Evolutionary conservation across 2,329 filamentous ascomycete species (phyloP).

Genomic region (Drechslera avenae): DNA sequence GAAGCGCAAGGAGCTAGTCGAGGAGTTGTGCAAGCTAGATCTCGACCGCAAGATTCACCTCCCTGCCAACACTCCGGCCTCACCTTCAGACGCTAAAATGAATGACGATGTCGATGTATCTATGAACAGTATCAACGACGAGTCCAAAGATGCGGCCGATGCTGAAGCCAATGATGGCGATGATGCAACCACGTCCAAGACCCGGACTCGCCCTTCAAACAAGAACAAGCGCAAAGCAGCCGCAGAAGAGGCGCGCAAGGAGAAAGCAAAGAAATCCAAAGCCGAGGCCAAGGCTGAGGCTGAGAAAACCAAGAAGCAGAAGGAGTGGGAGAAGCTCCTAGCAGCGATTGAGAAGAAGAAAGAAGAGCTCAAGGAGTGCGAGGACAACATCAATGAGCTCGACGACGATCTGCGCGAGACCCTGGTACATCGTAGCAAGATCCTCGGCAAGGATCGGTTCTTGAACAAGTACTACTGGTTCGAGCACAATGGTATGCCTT

Average conservation of each 20-base stretch:
- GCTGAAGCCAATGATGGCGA: conserved; percentile 69
- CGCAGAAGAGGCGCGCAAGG: conserved; percentile 61
- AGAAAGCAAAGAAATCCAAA: conserved; percentile 66
- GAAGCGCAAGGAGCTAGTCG: conserved; percentile 68
- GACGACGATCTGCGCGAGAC: conserved; percentile 94
- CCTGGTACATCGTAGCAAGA: conserved; percentile 86
- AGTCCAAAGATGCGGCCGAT: conserved; percentile 66
- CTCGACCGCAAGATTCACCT: conserved; percentile 74
- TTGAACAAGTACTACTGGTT: conserved; percentile 99
- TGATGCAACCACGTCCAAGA: conserved; percentile 62
- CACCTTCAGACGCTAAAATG: conserved; percentile 56
- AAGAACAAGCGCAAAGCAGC: conserved; percentile 80
- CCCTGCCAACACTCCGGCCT: conserved; percentile 72
- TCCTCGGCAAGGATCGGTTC: conserved; percentile 92
- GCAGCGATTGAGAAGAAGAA: conserved; percentile 91
- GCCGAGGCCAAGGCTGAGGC: conserved; percentile 55
- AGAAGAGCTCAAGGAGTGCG: conserved; percentile 76
- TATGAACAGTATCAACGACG: conserved; percentile 60
- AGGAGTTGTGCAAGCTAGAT: conserved; percentile 72
- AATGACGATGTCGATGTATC: conserved; percentile 66
- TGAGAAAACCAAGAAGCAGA: conserved; percentile 73
- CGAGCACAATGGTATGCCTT: conserved; percentile 97
- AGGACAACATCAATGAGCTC: conserved; percentile 81
- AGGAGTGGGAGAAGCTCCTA: conserved; percentile 84
- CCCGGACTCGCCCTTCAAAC: conserved; percentile 60